Evolutionary conservation across 2,329 filamentous ascomycete species (phyloP).

Genomic region (Arthrinium phaeospermum): DNA sequence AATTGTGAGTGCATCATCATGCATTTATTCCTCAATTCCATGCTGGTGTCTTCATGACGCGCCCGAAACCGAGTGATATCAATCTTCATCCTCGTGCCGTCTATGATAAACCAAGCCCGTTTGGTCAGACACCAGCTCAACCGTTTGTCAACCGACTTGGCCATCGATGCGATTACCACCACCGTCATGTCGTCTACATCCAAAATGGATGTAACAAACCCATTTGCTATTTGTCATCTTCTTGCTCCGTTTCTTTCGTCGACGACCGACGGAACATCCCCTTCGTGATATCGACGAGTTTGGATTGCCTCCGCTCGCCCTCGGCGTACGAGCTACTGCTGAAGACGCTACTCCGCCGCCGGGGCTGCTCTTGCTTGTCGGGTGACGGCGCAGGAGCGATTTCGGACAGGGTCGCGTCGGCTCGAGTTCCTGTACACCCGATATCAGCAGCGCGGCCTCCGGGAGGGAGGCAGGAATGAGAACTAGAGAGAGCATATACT

Average conservation of each 20-base stretch:
- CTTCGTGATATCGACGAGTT: conserved; percentile 6
- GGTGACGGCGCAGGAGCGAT: not conserved
- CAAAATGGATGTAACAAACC: not conserved
- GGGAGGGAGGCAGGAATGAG: too few relatives aligned
- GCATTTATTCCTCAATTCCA: not conserved
- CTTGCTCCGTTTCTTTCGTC: not conserved
- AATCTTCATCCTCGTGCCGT: not conserved
- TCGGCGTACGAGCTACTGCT: not conserved
- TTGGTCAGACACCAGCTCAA: not conserved
- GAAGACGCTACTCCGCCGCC: conserved; percentile 5
- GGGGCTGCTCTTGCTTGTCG: not conserved
- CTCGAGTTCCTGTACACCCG: not conserved
- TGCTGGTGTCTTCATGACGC: too few relatives aligned
- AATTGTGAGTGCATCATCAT: not conserved
- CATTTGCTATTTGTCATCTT: not conserved
- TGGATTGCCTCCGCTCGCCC: conserved; percentile 3
- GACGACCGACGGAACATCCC: not conserved
- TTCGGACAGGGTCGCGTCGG: not conserved
- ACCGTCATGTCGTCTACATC: not conserved
- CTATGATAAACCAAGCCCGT: not conserved
- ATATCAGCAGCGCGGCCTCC: not conserved
- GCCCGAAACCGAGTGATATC: too few relatives aligned
- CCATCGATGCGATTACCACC: not conserved
- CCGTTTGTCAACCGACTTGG: not conserved
- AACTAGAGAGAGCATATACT: not conserved